These are phyloP conservation scores for Ophiostoma angusticollis DNA, from an alignment of 2,329 filamentous ascomycete genomes.

Conservation along the genomic window DNA sequence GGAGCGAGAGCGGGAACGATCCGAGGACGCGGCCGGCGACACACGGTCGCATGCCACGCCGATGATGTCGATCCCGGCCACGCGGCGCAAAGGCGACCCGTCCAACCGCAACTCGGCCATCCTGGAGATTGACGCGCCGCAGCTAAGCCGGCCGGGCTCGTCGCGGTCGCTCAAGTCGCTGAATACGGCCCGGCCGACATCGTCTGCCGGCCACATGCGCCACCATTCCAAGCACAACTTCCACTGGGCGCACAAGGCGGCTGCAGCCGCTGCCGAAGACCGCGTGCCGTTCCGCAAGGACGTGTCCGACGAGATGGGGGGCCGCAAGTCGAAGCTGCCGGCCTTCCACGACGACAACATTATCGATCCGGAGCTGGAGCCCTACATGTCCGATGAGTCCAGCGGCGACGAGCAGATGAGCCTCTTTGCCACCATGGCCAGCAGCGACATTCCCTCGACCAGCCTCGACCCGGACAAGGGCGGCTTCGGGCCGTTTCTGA, in stretches of 20 bases:
- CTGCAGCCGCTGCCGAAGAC: constrained; percentile 54
- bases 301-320: constrained; percentile 50
- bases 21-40: constrained; percentile 34
- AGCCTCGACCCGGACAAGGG: constrained; percentile 63
- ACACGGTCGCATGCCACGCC: constrained; percentile 48
- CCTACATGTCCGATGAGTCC: constrained; percentile 91
- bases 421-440: constrained; percentile 65
- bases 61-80: constrained; percentile 59
- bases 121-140: constrained; percentile 76
- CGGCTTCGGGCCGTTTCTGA: constrained; percentile 59
- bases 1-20: no score
- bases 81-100: constrained; percentile 49
- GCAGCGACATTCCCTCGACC: constrained; percentile 47
- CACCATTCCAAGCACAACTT: constrained; percentile 82
- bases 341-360: constrained; percentile 99
- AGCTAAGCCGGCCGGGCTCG: constrained; percentile 81
- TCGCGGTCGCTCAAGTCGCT: constrained; percentile 76
- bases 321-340: constrained; percentile 55
- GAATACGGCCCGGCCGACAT: constrained; percentile 56
- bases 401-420: constrained; percentile 87
- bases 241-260: constrained; percentile 59
- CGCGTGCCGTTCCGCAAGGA: constrained; percentile 76
- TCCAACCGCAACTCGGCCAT: constrained; percentile 79
- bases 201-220: constrained; percentile 66
- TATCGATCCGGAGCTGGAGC: constrained; percentile 89